Base-by-base conservation (phyloP, 106 monocot genomes). In the Platanthera zijinensis region DNA sequence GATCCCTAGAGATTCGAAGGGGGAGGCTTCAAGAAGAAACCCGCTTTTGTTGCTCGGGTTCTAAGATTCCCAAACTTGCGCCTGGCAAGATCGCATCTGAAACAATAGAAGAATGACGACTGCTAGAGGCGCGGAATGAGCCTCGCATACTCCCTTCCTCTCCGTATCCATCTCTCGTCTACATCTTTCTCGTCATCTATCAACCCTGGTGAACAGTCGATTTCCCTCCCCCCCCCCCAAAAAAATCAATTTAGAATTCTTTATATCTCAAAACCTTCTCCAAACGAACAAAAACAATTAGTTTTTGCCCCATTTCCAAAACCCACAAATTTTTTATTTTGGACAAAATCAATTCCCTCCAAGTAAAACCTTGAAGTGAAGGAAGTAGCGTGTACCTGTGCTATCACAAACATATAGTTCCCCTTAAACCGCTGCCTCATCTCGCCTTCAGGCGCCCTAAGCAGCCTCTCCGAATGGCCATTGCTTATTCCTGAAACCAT, bases 401-500 rank as follows among this genome's bases (percentile, higher is more conserved):
- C 91, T 57, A 99, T 78, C 25, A 99, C 94, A 72, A 99, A 99
- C 15, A 85, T 86, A 78, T 86, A 99, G 83, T 99, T 99, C 47
- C 86, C 72, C 76, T 99, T 99, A 72, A 91, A 99, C 75, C 81
- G 80, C 59, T 48, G 56, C 39, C 77, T 82, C 84, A 84, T 75
- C 66, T 88, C 86, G 8, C 9, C 76, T 75, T 94, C 82, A 0
- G 84, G 73, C 8, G 62, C 59, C 19, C 84, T 77, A 9, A 92
- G 76, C 70, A 94, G 57, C 66, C 49, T 61, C 52, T 81, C 79
- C 18, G 83, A 74, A 28, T 79, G 80, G 2, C 92, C 91, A 75
- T 99, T 99, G 69, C 99, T 99, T n/a, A 99, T 99, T 17, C 99
- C 94, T 0, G 99, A 99, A 8, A 99, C 91, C 49, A 92, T 81